Conservation (phyloP, 108 stramenopile genomes). For the Poteriospumella lacustris region DNA sequence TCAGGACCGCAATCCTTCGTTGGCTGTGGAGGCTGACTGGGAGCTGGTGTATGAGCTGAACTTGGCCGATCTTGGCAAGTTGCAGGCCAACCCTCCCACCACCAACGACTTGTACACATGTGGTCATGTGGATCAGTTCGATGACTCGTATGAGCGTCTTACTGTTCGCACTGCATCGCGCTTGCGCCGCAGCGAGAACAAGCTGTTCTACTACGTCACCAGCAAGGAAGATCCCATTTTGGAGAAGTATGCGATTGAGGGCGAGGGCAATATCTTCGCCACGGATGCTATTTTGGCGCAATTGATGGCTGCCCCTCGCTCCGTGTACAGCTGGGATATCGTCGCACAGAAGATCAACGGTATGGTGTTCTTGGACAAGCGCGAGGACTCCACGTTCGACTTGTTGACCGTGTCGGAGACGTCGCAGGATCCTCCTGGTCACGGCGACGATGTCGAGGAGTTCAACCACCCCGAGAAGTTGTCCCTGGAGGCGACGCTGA, state of each 20-base stretch:
- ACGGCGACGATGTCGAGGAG: constrained; percentile 60
- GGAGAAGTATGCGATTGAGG: constrained; percentile 81
- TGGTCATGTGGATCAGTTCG: constrained; percentile 84
- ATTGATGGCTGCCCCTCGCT: constrained; percentile 88
- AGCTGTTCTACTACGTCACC: constrained; percentile 87
- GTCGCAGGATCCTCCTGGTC: constrained; percentile 39
- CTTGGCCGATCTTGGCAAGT: constrained; percentile 78
- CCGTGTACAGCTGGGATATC: constrained; percentile 94
- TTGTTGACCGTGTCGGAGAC: constrained; percentile 60
- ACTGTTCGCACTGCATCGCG: constrained; percentile 61
- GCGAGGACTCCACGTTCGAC: constrained; percentile 85
- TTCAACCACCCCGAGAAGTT: constrained; percentile 86
- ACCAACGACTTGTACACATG: constrained; percentile 79
- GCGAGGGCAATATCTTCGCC: constrained; percentile 77
- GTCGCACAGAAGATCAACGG: constrained; percentile 86
- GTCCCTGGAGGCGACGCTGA: constrained; percentile 84
- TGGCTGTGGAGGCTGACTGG: constrained; percentile 80
- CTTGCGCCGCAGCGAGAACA: constrained; percentile 71
- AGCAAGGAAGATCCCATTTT: constrained; percentile 95
- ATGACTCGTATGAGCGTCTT: constrained; percentile 85
- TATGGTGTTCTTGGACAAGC: constrained; percentile 87
- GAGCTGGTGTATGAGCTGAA: constrained; percentile 84
- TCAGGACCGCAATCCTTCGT: constrained; percentile 50
- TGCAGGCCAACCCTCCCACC: constrained; percentile 44
- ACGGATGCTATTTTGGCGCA: constrained; percentile 91